Evolutionary conservation across 305 asterid genomes (phyloP).

Genomic region (Fraxinus sp.): DNA sequence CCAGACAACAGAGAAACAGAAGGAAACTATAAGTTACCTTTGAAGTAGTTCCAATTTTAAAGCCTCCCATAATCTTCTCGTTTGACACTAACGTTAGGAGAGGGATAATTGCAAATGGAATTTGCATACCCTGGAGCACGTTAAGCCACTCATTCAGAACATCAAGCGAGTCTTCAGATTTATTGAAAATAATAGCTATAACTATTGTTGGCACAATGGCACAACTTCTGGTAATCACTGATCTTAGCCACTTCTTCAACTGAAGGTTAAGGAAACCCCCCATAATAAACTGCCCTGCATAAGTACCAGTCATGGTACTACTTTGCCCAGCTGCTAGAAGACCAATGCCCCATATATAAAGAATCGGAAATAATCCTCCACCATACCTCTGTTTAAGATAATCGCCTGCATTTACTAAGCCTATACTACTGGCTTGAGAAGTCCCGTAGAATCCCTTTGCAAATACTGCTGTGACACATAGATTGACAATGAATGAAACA

Average conservation of each 20-base stretch:
- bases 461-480: constrained; percentile 64
- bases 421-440: constrained; percentile 42
- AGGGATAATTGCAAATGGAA: constrained; percentile 66
- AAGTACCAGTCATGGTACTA: constrained; percentile 79
- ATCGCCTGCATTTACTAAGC: constrained; percentile 67
- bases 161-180: constrained; percentile 57
- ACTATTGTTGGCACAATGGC: constrained; percentile 63
- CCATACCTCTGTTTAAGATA: constrained; percentile 65
- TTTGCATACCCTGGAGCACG: constrained; percentile 67
- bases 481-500: constrained; percentile 61
- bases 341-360: constrained; percentile 75
- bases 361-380: constrained; percentile 59
- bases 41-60: constrained; percentile 49
- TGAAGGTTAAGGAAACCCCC: constrained; percentile 68
- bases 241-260: constrained; percentile 63
- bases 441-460: constrained; percentile 73
- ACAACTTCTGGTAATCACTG: constrained; percentile 66
- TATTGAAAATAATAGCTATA: constrained; percentile 56
- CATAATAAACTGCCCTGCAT: constrained; percentile 85
- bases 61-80: constrained; percentile 60
- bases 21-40: constrained; percentile 37
- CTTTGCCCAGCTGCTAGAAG: constrained; percentile 81
- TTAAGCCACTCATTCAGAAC: constrained; percentile 63
- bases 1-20: neutral
- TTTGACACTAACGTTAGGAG: constrained; percentile 59